Conservation (phyloP, 495 filamentous ascomycete species). For the Penicillium nucicola region DNA sequence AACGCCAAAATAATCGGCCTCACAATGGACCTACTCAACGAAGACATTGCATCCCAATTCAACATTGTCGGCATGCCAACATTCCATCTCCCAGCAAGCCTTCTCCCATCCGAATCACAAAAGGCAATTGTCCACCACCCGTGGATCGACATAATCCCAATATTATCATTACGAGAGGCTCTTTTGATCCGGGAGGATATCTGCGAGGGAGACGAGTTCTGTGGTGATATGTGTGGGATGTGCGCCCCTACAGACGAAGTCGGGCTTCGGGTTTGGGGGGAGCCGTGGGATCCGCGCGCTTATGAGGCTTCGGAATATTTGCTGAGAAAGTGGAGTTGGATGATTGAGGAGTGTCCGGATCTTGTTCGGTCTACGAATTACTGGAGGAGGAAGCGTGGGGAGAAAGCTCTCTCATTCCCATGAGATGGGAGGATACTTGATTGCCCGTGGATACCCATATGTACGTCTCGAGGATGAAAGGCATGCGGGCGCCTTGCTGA, state of each 20-base stretch:
- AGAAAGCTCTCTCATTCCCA: conserved; percentile 10
- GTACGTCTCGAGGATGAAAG: too few species aligned
- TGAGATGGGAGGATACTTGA: background rate
- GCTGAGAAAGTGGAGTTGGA: conserved; percentile 17
- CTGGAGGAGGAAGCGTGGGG: conserved; percentile 19
- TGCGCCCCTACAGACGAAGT: background rate
- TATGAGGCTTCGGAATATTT: conserved; percentile 20
- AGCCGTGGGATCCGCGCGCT: conserved; percentile 21
- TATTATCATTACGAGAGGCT: conserved; percentile 14
- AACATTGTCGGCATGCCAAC: conserved; percentile 14
- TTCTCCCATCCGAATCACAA: conserved; percentile 15
- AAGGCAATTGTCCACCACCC: conserved; percentile 22
- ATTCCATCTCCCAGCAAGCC: conserved; percentile 14
- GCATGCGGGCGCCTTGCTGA: too few species aligned
- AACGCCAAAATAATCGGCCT: conserved; percentile 20
- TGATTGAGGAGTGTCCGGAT: conserved; percentile 16
- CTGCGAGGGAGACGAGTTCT: conserved; percentile 21
- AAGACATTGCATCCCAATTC: conserved; percentile 21
- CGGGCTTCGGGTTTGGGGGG: conserved; percentile 22
- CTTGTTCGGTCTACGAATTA: conserved; percentile 19
- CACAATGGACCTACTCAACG: conserved; percentile 10
- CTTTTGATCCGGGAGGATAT: background rate
- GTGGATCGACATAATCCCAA: conserved; percentile 24
- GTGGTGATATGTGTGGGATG: conserved; percentile 15
- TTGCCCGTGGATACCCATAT: too few species aligned